A percentile compares a stretch with the other conserved stretches of the same genome.
These are phyloP conservation scores for Aureobasidium pullulans DNA, from an alignment of 2,329 filamentous ascomycete genomes.

Conservation along the genomic window DNA sequence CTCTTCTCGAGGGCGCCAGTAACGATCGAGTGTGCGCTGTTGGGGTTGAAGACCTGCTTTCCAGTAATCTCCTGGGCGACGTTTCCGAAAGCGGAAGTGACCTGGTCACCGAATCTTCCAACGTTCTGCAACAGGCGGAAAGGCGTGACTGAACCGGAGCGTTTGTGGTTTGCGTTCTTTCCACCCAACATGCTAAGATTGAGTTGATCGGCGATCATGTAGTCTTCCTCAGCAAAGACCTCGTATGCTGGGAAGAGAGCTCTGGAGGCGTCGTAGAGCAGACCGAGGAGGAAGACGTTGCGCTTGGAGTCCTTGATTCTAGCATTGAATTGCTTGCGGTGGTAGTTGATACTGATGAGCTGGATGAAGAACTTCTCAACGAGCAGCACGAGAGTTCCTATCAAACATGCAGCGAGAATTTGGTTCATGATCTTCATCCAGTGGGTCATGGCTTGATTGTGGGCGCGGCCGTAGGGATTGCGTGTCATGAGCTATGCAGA, in stretches of 20 bases:
- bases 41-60: slow-evolving; percentile 90
- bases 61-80: slow-evolving; percentile 92
- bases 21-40: slow-evolving; percentile 82
- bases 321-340: slow-evolving; percentile 73
- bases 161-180: slow-evolving; percentile 45
- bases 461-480: slow-evolving; percentile 27
- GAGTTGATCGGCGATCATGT: slow-evolving; percentile 72
- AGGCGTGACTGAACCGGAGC: slow-evolving; percentile 62
- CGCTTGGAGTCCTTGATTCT: slow-evolving; percentile 85
- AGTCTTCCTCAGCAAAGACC: slow-evolving; percentile 77
- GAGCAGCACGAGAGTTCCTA: slow-evolving; percentile 63
- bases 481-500: slow-evolving; percentile 11
- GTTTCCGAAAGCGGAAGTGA: slow-evolving; percentile 88
- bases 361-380: slow-evolving; percentile 74
- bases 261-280: slow-evolving; percentile 86
- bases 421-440: slow-evolving; percentile 55
- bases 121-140: slow-evolving; percentile 65
- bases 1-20: slow-evolving; percentile 81
- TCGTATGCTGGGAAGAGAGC: slow-evolving; percentile 89
- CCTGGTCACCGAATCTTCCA: slow-evolving; percentile 80
- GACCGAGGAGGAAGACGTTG: slow-evolving; percentile 69
- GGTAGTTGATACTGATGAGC: slow-evolving; percentile 77
- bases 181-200: slow-evolving; percentile 51
- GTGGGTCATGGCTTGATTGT: slow-evolving; percentile 10
- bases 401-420: slow-evolving; percentile 59